Evolutionary conservation across 2,329 filamentous ascomycete species (phyloP).

Genomic region (Sporothrix phasma): DNA sequence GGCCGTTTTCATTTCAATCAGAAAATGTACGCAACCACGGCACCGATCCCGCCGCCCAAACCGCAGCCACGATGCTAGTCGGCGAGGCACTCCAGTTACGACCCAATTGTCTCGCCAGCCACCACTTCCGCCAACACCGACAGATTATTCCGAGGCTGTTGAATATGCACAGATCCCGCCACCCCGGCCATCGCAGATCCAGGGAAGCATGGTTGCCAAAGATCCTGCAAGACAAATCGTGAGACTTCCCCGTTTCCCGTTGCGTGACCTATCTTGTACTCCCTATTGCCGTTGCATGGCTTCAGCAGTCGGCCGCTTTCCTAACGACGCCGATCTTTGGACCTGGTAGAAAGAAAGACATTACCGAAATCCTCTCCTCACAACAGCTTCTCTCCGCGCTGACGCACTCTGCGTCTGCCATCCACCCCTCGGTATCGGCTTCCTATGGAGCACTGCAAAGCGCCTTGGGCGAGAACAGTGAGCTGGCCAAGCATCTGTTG

Average conservation of each 20-base stretch:
- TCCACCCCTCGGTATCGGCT: slow-evolving; percentile 60
- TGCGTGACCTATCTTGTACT: neutral
- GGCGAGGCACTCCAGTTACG: slow-evolving; percentile 52
- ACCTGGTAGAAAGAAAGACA: slow-evolving; percentile 58
- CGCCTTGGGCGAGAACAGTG: slow-evolving; percentile 61
- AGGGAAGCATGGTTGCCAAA: slow-evolving; percentile 71
- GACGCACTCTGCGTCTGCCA: slow-evolving; percentile 53
- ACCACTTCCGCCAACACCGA: slow-evolving; percentile 22
- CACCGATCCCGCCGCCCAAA: slow-evolving; percentile 64
- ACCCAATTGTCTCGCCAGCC: slow-evolving; percentile 36
- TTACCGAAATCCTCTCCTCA: slow-evolving; percentile 57
- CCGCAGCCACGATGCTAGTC: slow-evolving; percentile 59
- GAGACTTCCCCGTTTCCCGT: slow-evolving; percentile 25
- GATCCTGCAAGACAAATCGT: slow-evolving; percentile 74
- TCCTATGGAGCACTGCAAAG: slow-evolving; percentile 55
- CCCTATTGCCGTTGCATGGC: no score
- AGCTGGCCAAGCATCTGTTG: slow-evolving; percentile 53
- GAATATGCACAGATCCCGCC: slow-evolving; percentile 22
- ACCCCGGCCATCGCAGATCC: slow-evolving; percentile 43
- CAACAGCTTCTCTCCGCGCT: slow-evolving; percentile 64
- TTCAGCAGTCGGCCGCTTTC: neutral
- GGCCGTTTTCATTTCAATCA: neutral
- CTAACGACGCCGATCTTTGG: neutral
- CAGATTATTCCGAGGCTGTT: slow-evolving; percentile 21
- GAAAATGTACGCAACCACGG: slow-evolving; percentile 40